A percentile compares a stretch with the other conserved stretches of the same genome.
These are phyloP conservation scores for Thymus mandschuricus DNA, from an alignment of 257 asterid species.

Conservation along the genomic window DNA sequence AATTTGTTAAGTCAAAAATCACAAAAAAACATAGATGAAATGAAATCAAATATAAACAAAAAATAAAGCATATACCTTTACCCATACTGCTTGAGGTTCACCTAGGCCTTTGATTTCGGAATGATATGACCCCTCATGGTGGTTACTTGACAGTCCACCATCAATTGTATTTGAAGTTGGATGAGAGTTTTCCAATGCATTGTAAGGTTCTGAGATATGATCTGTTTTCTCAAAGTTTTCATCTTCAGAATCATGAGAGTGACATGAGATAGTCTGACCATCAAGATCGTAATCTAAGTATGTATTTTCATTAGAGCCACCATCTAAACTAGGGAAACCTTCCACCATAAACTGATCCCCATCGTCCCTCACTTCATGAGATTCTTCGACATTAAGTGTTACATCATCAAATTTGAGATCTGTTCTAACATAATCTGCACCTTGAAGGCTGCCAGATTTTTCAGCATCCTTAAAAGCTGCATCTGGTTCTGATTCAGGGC, in stretches of 20 bases:
- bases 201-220: constrained; percentile 45
- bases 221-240: constrained; percentile 58
- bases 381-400: constrained; percentile 39
- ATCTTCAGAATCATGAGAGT: constrained; percentile 68
- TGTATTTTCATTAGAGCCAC: constrained; percentile 47
- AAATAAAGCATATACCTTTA: constrained; percentile 60
- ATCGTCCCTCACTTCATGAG: constrained; percentile 48
- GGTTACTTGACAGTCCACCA: constrained; percentile 42
- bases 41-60: not conserved
- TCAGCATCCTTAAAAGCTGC: constrained; percentile 50
- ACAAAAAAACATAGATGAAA: not conserved
- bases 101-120: constrained; percentile 55
- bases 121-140: constrained; percentile 50
- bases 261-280: constrained; percentile 51
- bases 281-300: constrained; percentile 57
- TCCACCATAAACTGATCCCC: constrained; percentile 52
- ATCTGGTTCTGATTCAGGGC: constrained; percentile 57
- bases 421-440: constrained; percentile 46
- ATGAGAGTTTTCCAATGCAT: constrained; percentile 38
- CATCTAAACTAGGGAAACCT: constrained; percentile 55
- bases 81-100: constrained; percentile 93
- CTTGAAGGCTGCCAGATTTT: constrained; percentile 49
- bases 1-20: not conserved
- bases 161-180: constrained; percentile 44
- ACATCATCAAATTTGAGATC: constrained; percentile 50